Percentiles rank a stretch among this genome's conserved stretches.
phyloP scores from a whole-genome alignment of 139 green algal species.

The Trebouxia sp. region DNA sequence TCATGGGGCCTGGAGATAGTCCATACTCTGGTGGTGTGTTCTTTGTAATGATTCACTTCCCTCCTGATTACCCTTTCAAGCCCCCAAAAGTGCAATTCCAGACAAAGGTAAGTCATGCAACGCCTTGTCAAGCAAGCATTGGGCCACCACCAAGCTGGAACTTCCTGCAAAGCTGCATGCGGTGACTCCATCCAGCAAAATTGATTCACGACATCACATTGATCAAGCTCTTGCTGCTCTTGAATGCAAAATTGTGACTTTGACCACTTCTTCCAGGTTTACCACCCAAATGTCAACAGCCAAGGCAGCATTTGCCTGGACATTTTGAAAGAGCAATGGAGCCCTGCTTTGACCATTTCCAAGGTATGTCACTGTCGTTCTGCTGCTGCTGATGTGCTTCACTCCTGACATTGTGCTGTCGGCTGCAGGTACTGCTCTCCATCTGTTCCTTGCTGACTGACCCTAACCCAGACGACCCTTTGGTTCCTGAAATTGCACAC shows the following conservation, averaged over 20 bases:
- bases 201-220: no score
- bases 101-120: slow-evolving; percentile 72
- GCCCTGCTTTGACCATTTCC: slow-evolving; percentile 94
- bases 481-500: slow-evolving; percentile 98
- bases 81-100: slow-evolving; percentile 93
- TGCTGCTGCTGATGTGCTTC: no score
- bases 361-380: no score
- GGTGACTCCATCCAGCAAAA: no score
- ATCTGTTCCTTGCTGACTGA: slow-evolving; percentile 98
- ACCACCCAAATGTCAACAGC: slow-evolving; percentile 77
- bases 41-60: slow-evolving; percentile 96
- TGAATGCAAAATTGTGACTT: no score
- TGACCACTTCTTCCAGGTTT: background rate
- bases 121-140: slow-evolving; percentile 3
- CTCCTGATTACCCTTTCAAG: slow-evolving; percentile 97
- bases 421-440: slow-evolving; percentile 89
- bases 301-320: slow-evolving; percentile 97
- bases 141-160: no score
- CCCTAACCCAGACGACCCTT: slow-evolving; percentile 97
- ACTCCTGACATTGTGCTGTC: background rate
- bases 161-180: no score
- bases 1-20: slow-evolving; percentile 82
- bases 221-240: no score
- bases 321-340: slow-evolving; percentile 99
- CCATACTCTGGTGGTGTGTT: slow-evolving; percentile 95